Base-by-base conservation (phyloP, 2,329 filamentous ascomycete genomes). In the Xylariaceae sp. region DNA sequence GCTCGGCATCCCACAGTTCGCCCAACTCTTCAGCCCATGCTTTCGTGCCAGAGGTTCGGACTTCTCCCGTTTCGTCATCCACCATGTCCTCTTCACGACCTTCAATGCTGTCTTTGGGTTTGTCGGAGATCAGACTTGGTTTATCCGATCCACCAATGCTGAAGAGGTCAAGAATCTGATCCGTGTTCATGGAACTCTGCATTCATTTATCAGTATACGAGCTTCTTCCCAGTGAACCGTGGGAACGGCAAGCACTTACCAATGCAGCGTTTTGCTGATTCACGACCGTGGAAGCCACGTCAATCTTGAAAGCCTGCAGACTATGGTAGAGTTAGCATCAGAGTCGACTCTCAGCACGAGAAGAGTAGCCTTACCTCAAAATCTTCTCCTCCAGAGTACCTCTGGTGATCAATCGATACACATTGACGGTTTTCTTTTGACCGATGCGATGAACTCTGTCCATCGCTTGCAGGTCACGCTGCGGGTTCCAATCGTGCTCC, bases 361-460 rank as follows among this genome's bases (percentile, higher is more conserved):
- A 10, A 50, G 47, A 44, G 15, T 7, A 50, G n/a, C 37, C 68
- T 64, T 65, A 72, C 70, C 70, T 96, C 70, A 99, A 79, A 71
- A 99, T 99, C 84, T 99, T 99, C 80, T 99, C 94, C 75, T 99
- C 94, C 53, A 99, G 78, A 1, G 95, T 99, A 63, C 94, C 94
- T 66, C 94, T 85, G 4, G 94, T 99, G 69, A 99, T 94, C 65
- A 99, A 82, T 23, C 94, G 91, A 75, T 99, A 99, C 13, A 99
- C 94, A 71, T 99, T 99, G 67, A 99, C 94, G 44, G 97, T 94
- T 83, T 97, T 99, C 85, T 99, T 99, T 78, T 99, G 94, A 1
- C 94, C 94, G 69, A 99, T 97, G 67, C 94, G 88, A 80, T 99
- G 94, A 7, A 94, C 94, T 61, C 94, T 91, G 72, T 99, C 94